Evolutionary conservation across 176 grass and related monocot genomes (phyloP), one percentile per base, ranked within the genome.

Genomic region (Hordeum marinum): DNA sequence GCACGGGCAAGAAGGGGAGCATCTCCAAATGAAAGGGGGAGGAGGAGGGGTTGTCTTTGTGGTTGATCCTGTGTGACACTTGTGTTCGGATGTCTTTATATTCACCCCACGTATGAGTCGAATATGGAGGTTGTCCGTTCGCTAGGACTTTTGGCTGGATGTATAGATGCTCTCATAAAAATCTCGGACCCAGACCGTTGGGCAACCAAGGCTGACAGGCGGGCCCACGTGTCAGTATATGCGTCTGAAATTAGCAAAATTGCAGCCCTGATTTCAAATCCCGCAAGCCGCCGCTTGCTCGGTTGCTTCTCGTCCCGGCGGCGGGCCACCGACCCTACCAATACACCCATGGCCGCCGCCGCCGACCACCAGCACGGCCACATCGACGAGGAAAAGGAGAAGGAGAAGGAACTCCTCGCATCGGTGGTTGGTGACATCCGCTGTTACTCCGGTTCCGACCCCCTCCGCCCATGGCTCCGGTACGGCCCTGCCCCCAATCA

Each of bases 381-480:
- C 69, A 15, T 82, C 81, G 64, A 79, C 55, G 46, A 11, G 59
- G 80, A 41, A 48, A 87, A 89, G 48, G 83, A 41, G 59, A 87
- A 89, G 48, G 83, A 71, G 72, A 90, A 85, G 80, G 89, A 86
- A 75, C 87, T 98, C 40, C 84, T 98, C 6, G 84, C 91, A 4
- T 92, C 91, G 7, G 89, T 95, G 63, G 42, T 98, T 40, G 66
- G 40, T 25, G 86, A 95, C 68, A 92, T 98, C 66, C 88, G 91
- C 27, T 42, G 12, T 88, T 98, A 95, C 84, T 68, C 85, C 57
- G 91, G 93, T 26, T 79, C 88, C 18, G 93, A 95, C 42, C 96
- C 96, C 14, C 85, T 98, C 50, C 93, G 91, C 29, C 96, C 93
- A 36, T 98, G 93, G 93, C 91, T 98, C 65, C 80, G 76, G 94